These are phyloP conservation scores for Iodosphaeria phyllophila DNA, from an alignment of 2,329 filamentous ascomycete species.

Conservation along the genomic window DNA sequence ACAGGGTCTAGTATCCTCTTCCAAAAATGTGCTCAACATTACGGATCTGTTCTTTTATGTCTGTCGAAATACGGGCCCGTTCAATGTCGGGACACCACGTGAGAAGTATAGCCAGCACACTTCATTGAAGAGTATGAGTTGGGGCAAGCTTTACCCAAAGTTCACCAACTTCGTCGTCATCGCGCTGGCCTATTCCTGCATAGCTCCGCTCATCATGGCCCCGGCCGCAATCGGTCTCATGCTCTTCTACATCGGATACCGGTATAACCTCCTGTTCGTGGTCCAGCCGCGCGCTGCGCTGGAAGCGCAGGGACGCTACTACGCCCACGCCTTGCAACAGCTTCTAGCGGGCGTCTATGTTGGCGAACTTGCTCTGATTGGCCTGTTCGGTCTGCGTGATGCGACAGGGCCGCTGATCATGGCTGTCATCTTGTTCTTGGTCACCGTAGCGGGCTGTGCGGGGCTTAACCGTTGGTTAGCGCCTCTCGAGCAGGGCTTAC, in stretches of 20 bases:
- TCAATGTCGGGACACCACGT: constrained; percentile 52
- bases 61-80: constrained; percentile 39
- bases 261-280: constrained; percentile 60
- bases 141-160: constrained; percentile 51
- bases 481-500: constrained; percentile 12
- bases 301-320: constrained; percentile 56
- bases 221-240: constrained; percentile 51
- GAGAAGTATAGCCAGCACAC: constrained; percentile 51
- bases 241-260: constrained; percentile 57
- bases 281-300: constrained; percentile 47
- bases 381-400: constrained; percentile 43
- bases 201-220: constrained; percentile 52
- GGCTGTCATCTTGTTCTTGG: constrained; percentile 40
- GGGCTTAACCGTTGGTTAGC: constrained; percentile 13
- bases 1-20: constrained; percentile 50
- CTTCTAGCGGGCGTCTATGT: constrained; percentile 56
- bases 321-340: constrained; percentile 53
- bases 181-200: constrained; percentile 51
- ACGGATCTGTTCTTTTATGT: constrained; percentile 43
- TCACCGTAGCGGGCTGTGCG: constrained; percentile 42
- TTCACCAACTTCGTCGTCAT: constrained; percentile 16
- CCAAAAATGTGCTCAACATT: constrained; percentile 43
- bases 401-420: constrained; percentile 40
- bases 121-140: constrained; percentile 38
- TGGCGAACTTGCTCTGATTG: constrained; percentile 47